Conservation (phyloP, 1,139 yeast genomes). For the Arxiozyma slooffiae region DNA sequence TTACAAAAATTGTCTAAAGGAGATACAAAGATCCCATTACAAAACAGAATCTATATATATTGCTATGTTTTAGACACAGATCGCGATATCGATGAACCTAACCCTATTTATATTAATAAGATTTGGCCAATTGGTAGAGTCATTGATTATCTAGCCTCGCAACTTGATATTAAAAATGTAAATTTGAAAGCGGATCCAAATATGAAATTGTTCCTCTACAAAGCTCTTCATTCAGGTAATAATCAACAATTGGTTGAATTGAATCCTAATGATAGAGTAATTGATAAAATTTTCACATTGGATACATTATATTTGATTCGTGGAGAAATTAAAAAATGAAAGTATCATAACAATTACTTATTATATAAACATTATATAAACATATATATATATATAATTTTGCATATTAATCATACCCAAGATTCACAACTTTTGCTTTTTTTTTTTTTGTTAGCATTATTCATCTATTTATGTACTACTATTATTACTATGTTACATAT, state of each 20-base stretch:
- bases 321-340: conserved; percentile 30
- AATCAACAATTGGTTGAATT: conserved; percentile 4
- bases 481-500: neutral
- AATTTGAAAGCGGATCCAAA: conserved; percentile 30
- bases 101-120: conserved; percentile 24
- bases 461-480: neutral
- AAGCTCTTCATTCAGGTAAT: conserved; percentile 18
- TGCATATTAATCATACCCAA: neutral
- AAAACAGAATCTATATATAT: conserved; percentile 57
- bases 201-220: conserved; percentile 28
- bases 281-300: conserved; percentile 38
- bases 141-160: conserved; percentile 55
- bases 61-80: conserved; percentile 41
- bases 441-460: neutral
- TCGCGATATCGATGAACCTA: conserved; percentile 17
- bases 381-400: neutral
- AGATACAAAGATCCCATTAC: conserved; percentile 44
- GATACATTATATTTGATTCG: conserved; percentile 51
- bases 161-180: conserved; percentile 43
- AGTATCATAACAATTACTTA: conserved; percentile 28
- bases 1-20: conserved; percentile 57
- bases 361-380: neutral
- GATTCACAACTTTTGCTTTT: neutral
- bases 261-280: conserved; percentile 34
- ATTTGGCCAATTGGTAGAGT: conserved; percentile 71